phyloP scores from a whole-genome alignment of 768 basidiomycete genomes.

The Hericium alpestre region DNA sequence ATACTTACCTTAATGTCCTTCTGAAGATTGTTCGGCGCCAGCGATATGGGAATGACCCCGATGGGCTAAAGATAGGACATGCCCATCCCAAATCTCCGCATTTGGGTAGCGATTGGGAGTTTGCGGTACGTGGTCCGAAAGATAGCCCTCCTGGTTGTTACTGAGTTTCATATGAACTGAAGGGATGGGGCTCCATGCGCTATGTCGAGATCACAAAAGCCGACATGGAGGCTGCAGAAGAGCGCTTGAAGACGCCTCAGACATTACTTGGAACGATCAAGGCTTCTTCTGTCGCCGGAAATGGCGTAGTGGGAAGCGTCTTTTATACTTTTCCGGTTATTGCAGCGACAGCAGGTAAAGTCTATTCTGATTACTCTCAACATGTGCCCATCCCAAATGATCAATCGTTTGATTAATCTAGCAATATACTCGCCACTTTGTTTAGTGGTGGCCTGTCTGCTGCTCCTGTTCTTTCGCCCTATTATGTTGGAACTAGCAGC shows the following conservation, averaged over 20 bases:
- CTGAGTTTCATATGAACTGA: too few relatives aligned
- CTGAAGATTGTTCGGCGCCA: conserved; percentile 12
- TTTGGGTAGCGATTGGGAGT: conserved; percentile 9
- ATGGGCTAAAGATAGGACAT: conserved; percentile 9
- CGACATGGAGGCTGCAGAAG: conserved; percentile 6
- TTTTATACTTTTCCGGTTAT: conserved; percentile 12
- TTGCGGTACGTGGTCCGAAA: neutral
- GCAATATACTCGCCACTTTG: conserved; percentile 14
- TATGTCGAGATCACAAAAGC: conserved; percentile 9
- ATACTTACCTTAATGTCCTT: too few relatives aligned
- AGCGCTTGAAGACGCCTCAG: neutral
- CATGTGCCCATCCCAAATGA: neutral
- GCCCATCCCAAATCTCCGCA: conserved; percentile 7
- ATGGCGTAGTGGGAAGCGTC: conserved; percentile 11
- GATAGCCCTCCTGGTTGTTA: too few relatives aligned
- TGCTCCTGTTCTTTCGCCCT: conserved; percentile 11
- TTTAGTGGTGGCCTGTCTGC: conserved; percentile 8
- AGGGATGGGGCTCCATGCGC: conserved; percentile 14
- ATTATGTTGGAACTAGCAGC: neutral
- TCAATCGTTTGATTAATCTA: neutral
- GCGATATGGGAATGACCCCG: conserved; percentile 4
- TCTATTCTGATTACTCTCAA: neutral
- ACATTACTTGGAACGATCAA: conserved; percentile 7
- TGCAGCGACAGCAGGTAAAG: conserved; percentile 6
- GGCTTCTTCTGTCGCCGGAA: conserved; percentile 11